Evolutionary conservation across 2,329 filamentous ascomycete species (phyloP), one percentile per base, ranked within the genome.

Genomic region (Podosphaera aphanis): DNA sequence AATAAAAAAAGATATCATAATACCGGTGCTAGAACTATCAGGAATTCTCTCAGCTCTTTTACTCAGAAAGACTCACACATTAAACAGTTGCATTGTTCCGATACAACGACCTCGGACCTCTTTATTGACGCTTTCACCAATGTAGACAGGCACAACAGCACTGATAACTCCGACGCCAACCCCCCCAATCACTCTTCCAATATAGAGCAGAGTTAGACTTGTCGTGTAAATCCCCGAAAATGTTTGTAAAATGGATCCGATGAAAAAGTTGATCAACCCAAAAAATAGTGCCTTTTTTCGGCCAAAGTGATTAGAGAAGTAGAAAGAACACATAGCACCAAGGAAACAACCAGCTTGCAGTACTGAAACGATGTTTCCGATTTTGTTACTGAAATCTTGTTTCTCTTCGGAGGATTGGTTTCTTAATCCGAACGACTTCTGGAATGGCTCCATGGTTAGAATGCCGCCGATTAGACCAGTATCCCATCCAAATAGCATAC

Each of bases 391-490:
- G 36, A 38, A 38, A 11, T 38, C 19, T 38, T 16, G 16, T 11
- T 20, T 16, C 11, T 38, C 36, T 38, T 38, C 36, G n/a, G 16
- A 16, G 4, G 36, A 16, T 7, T 13, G n/a, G 16, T 38, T 38
- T 19, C 3, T 19, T 20, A 38, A 38, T 2, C 16, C 36, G 10
- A 38, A 38, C 10, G 60, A 73, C 64, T 61, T 57, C 56, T 72
- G 66, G 53, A 81, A 83, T 8, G 68, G 67, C 18, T 68, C 62
- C 55, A 86, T 69, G 2, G 79, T 83, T 47, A 88, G 64, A 51
- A 88, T 74, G 47, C 77, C 77, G 40, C 77, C 80, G 68, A 82
- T 84, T 8, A 83, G 77, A 56, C 79, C 76, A 61, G 81, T 77
- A 59, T 43, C 56, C 77, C 72, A 73, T 39, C 71, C 71, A 50